These are phyloP conservation scores for Fusarium sp. DNA, from an alignment of 2,329 filamentous ascomycete genomes.

Conservation along the genomic window DNA sequence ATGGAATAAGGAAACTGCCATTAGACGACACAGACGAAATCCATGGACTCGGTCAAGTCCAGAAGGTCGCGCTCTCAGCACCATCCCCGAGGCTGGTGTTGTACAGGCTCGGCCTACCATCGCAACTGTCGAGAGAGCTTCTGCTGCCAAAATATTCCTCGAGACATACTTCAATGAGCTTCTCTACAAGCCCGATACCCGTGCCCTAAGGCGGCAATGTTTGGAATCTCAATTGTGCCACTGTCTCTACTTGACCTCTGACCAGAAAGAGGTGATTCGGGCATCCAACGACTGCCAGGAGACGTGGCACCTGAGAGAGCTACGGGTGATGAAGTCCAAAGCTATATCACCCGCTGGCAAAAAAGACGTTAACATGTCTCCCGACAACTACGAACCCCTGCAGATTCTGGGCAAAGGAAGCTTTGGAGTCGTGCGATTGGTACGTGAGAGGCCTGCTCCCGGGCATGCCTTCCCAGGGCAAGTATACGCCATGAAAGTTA, in stretches of 20 bases:
- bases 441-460: constrained; percentile 71
- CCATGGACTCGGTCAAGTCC: constrained; percentile 54
- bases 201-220: constrained; percentile 49
- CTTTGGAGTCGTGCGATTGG: constrained; percentile 91
- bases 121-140: constrained; percentile 79
- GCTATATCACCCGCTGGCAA: constrained; percentile 50
- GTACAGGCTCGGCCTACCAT: constrained; percentile 50
- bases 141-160: constrained; percentile 86
- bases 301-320: constrained; percentile 79
- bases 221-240: constrained; percentile 66
- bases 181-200: constrained; percentile 59
- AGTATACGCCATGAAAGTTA: constrained; percentile 97
- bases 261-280: constrained; percentile 67
- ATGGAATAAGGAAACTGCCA: constrained; percentile 36
- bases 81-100: constrained; percentile 50
- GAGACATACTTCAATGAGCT: constrained; percentile 87
- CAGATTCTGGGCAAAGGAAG: constrained; percentile 92
- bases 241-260: constrained; percentile 62
- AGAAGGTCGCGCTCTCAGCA: constrained; percentile 50
- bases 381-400: constrained; percentile 76
- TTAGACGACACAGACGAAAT: constrained; percentile 46
- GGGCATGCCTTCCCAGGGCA: constrained; percentile 54
- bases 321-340: constrained; percentile 75
- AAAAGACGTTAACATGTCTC: constrained; percentile 22
- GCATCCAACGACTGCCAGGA: constrained; percentile 75